These are phyloP conservation scores for Phaeophleospora eucalypticola DNA, from an alignment of 2,329 filamentous ascomycete species.

Conservation along the genomic window DNA sequence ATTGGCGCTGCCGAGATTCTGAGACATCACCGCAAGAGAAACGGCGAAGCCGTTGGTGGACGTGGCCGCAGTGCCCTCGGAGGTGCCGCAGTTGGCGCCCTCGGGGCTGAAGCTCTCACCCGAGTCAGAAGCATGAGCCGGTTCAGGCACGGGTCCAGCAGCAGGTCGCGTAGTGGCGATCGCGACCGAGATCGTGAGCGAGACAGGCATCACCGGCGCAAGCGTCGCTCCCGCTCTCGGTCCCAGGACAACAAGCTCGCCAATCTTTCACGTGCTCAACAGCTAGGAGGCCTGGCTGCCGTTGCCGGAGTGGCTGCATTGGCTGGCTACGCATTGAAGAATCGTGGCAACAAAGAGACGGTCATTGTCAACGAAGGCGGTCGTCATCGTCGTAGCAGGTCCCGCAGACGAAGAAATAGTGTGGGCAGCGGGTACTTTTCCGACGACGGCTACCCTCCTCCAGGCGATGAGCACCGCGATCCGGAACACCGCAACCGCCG, in stretches of 20 bases:
- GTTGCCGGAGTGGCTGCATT: conserved; percentile 58
- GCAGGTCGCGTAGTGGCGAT: conserved; percentile 20
- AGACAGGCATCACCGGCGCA: conserved; percentile 10
- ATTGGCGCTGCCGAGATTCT: conserved; percentile 58
- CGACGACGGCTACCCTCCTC: conserved; percentile 25
- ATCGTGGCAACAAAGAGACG: conserved; percentile 47
- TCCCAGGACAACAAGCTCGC: conserved; percentile 4
- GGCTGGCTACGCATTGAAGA: conserved; percentile 50
- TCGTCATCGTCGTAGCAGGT: conserved; percentile 38
- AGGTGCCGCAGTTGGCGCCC: conserved; percentile 58
- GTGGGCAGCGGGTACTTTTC: conserved; percentile 5
- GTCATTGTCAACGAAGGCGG: conserved; percentile 40
- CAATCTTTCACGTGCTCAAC: conserved; percentile 43
- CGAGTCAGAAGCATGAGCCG: conserved; percentile 42
- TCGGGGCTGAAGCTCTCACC: conserved; percentile 56
- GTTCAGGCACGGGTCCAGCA: conserved; percentile 22
- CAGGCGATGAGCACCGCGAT: conserved; percentile 28
- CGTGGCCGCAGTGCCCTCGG: conserved; percentile 53
- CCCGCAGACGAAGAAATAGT: conserved; percentile 42
- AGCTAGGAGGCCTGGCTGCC: conserved; percentile 56
- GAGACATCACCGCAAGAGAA: conserved; percentile 53
- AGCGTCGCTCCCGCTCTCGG: conserved; percentile 18
- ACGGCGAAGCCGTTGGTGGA: conserved; percentile 53
- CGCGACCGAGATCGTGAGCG: conserved; percentile 1
- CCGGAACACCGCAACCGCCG: conserved; percentile 54